Evolutionary conservation across 306 rosid species (phyloP).

Genomic region (Trifolium dubium): DNA sequence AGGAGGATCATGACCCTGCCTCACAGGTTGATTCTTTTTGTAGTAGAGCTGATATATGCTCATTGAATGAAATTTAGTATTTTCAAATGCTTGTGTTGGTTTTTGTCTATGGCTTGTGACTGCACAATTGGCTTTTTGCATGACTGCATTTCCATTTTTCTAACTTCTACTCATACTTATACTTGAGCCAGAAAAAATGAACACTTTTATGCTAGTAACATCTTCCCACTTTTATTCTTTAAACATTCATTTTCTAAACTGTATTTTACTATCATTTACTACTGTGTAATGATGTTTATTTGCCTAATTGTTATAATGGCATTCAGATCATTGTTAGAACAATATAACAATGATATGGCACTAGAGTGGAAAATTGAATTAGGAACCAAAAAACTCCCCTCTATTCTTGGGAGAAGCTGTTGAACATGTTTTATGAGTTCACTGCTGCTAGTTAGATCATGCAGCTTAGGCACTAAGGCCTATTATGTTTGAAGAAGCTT

Average conservation of each 20-base stretch:
- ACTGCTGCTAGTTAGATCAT: too few relatives aligned
- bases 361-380: background rate
- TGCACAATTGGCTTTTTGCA: background rate
- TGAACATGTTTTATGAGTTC: too few relatives aligned
- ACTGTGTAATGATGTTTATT: background rate
- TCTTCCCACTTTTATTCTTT: too few relatives aligned
- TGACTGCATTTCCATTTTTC: background rate
- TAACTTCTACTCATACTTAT: background rate
- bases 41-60: background rate
- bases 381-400: too few relatives aligned
- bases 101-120: background rate
- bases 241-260: too few relatives aligned
- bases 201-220: background rate
- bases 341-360: too few relatives aligned
- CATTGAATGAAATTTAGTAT: background rate
- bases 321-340: too few relatives aligned
- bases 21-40: constrained; percentile 14
- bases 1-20: background rate
- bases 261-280: too few relatives aligned
- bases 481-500: too few relatives aligned
- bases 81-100: background rate
- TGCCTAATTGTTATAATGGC: background rate
- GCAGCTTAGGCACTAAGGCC: too few relatives aligned
- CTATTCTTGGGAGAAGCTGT: too few relatives aligned
- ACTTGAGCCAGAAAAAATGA: too few relatives aligned